These are phyloP conservation scores for Blepharisma stoltei DNA, from an alignment of 73 alveolate species.

Conservation along the genomic window DNA sequence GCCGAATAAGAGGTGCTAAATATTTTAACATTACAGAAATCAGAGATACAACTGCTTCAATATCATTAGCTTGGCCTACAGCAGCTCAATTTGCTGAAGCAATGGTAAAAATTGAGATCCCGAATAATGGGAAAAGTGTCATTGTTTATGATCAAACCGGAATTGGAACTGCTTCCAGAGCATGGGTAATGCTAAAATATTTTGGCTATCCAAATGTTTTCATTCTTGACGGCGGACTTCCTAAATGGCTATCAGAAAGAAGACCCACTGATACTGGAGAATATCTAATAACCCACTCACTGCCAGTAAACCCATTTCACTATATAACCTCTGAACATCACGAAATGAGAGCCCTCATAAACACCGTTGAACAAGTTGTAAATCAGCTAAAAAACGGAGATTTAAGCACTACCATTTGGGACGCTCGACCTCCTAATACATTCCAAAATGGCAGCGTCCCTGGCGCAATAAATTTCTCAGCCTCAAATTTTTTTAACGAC, in stretches of 20 bases:
- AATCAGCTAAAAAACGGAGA: not conserved
- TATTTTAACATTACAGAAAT: not conserved
- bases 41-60: not conserved
- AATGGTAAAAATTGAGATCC: not conserved
- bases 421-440: not conserved
- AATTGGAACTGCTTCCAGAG: not conserved
- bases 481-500: slow-evolving; percentile 2
- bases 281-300: not conserved
- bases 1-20: not conserved
- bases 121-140: not conserved
- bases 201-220: not conserved
- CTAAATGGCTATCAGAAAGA: slow-evolving; percentile 7
- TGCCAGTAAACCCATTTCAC: not conserved
- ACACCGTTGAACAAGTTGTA: not conserved
- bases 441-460: not conserved
- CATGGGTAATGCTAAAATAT: slow-evolving; percentile 8
- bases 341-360: not conserved
- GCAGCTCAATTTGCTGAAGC: not conserved
- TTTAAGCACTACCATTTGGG: not conserved
- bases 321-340: not conserved
- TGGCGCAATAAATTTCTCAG: not conserved
- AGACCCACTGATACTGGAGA: slow-evolving; percentile 17
- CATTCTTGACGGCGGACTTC: not conserved
- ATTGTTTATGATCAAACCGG: slow-evolving; percentile 26
- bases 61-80: not conserved